phyloP scores from a whole-genome alignment of 2,329 filamentous ascomycete species.

The Xylariaceae sp. region DNA sequence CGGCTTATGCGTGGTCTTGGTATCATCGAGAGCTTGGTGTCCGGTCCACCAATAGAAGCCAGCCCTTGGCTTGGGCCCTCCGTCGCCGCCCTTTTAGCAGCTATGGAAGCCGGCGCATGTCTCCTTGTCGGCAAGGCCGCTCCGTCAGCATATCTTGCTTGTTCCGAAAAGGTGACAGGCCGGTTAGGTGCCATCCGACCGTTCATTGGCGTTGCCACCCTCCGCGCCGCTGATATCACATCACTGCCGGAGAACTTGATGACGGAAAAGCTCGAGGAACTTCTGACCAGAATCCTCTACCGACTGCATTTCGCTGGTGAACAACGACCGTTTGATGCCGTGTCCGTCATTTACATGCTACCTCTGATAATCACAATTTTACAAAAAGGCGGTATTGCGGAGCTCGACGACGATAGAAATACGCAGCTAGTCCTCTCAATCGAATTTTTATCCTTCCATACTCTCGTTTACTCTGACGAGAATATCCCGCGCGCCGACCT shows the following conservation, averaged over 20 bases:
- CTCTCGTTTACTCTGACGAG: constrained; percentile 69
- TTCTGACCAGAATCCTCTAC: constrained; percentile 86
- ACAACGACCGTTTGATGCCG: constrained; percentile 86
- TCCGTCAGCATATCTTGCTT: constrained; percentile 72
- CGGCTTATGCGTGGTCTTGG: constrained; percentile 78
- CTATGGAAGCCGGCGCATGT: constrained; percentile 75
- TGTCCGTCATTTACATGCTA: constrained; percentile 82
- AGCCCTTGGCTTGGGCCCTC: constrained; percentile 83
- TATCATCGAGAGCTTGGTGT: constrained; percentile 76
- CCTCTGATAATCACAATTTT: constrained; percentile 78
- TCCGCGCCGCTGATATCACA: constrained; percentile 72
- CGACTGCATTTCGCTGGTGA: constrained; percentile 85
- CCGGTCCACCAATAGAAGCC: constrained; percentile 83
- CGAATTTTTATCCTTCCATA: constrained; percentile 86
- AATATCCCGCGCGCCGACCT: constrained; percentile 73
- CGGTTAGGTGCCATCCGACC: constrained; percentile 72
- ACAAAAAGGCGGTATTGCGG: constrained; percentile 71
- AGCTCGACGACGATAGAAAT: constrained; percentile 72
- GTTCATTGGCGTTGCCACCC: constrained; percentile 82
- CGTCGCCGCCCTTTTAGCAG: constrained; percentile 66
- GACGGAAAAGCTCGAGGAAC: constrained; percentile 75
- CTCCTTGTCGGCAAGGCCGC: constrained; percentile 77
- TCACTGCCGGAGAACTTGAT: constrained; percentile 68
- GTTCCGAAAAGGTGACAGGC: constrained; percentile 67
- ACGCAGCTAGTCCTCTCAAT: constrained; percentile 85